These are phyloP conservation scores for Helianthus annuus DNA, from an alignment of 129 eudicot genomes.

Conservation along the genomic window HanXRQr2.0-SUNRISE NC_035434.2:3234045-3234544, in stretches of 20 bases:
- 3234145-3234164: slow-evolving; percentile 27
- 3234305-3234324: slow-evolving; percentile 56
- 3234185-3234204: slow-evolving; percentile 67
- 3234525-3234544: slow-evolving; percentile 69
- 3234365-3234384: slow-evolving; percentile 56
- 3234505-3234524: slow-evolving; percentile 81
- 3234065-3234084: background rate
- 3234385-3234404: slow-evolving; percentile 54
- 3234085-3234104: background rate
- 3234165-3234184: slow-evolving; percentile 52
- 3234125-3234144: slow-evolving; percentile 4
- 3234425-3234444: slow-evolving; percentile 58
- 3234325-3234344: slow-evolving; percentile 52
- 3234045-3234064: background rate
- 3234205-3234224: slow-evolving; percentile 43
- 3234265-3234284: slow-evolving; percentile 39
- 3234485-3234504: slow-evolving; percentile 53
- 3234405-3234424: slow-evolving; percentile 63
- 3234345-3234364: slow-evolving; percentile 46
- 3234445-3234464: slow-evolving; percentile 64
- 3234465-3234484: slow-evolving; percentile 58
- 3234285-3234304: slow-evolving; percentile 28
- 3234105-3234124: slow-evolving; percentile 1
- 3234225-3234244: slow-evolving; percentile 36
- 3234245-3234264: slow-evolving; percentile 51